Evolutionary conservation across 352 stramenopile species (phyloP).

Genomic region (Pythium vanterpoolii): DNA sequence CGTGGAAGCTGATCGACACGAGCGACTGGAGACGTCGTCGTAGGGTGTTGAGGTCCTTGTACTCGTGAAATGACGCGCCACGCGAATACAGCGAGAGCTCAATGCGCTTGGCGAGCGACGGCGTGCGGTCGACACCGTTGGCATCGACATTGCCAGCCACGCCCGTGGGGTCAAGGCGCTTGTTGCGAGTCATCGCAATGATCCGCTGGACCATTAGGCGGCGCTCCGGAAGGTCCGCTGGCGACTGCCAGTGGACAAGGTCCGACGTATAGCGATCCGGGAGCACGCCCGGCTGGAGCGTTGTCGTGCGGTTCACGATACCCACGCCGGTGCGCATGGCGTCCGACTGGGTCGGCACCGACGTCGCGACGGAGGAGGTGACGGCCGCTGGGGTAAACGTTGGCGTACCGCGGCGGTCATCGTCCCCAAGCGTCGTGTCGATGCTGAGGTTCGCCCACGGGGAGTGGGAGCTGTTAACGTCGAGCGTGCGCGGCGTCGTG

Average conservation of each 20-base stretch:
- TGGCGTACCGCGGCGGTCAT: not conserved
- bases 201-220: constrained; percentile 85
- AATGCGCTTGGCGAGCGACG: constrained; percentile 82
- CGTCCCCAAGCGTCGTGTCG: constrained; percentile 39
- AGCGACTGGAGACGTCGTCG: constrained; percentile 77
- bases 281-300: constrained; percentile 50
- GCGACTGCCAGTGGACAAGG: constrained; percentile 82
- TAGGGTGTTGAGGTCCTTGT: constrained; percentile 82
- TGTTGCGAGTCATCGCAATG: constrained; percentile 82
- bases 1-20: constrained; percentile 85
- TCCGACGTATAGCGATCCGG: constrained; percentile 78
- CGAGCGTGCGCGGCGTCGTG: constrained; percentile 51
- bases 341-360: constrained; percentile 20
- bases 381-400: not conserved
- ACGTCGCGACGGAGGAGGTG: constrained; percentile 1
- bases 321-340: constrained; percentile 47
- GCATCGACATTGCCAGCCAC: constrained; percentile 15
- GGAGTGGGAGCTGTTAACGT: constrained; percentile 39
- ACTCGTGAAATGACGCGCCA: constrained; percentile 80
- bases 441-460: constrained; percentile 76
- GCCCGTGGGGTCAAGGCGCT: constrained; percentile 33
- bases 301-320: constrained; percentile 18
- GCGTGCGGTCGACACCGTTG: constrained; percentile 54
- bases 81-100: constrained; percentile 83
- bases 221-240: constrained; percentile 70